These are phyloP conservation scores for Triticum timopheevii DNA, from an alignment of 176 grass and related monocot genomes.

Conservation along the genomic window DNA sequence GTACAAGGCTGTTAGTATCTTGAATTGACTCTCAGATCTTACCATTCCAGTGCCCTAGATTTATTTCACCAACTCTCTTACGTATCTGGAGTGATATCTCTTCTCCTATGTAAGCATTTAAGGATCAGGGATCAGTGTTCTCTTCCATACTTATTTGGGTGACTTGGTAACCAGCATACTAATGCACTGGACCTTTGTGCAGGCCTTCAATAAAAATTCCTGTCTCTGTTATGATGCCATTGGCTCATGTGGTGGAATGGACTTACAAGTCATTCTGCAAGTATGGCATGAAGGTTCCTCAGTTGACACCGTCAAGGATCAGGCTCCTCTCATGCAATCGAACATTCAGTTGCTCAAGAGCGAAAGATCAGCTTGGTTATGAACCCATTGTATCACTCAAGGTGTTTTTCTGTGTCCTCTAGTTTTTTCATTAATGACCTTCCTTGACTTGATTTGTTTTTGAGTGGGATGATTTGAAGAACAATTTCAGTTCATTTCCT, in stretches of 20 bases:
- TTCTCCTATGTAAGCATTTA: background rate
- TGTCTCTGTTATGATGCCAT: conserved; percentile 85
- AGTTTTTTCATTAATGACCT: conserved; percentile 2
- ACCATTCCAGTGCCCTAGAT: background rate
- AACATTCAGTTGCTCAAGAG: conserved; percentile 84
- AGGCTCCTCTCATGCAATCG: conserved; percentile 91
- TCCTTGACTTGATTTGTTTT: conserved; percentile 8
- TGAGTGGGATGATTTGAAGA: conserved; percentile 21
- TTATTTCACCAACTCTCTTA: background rate
- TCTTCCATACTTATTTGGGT: conserved; percentile 7
- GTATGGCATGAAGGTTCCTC: conserved; percentile 94
- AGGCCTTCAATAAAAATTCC: conserved; percentile 96
- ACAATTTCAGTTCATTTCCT: background rate
- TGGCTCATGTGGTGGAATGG: conserved; percentile 89
- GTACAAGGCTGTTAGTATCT: background rate
- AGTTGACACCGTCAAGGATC: conserved; percentile 96
- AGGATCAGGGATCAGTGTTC: background rate
- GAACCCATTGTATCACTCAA: conserved; percentile 88
- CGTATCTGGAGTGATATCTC: background rate
- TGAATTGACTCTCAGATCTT: background rate
- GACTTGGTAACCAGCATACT: conserved; percentile 15
- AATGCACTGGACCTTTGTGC: conserved; percentile 31
- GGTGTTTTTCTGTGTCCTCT: conserved; percentile 42
- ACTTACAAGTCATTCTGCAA: conserved; percentile 70
- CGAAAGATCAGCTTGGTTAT: conserved; percentile 93